Conservation (phyloP, 331 rosid species). For the Pyrus hybrid region DNA sequence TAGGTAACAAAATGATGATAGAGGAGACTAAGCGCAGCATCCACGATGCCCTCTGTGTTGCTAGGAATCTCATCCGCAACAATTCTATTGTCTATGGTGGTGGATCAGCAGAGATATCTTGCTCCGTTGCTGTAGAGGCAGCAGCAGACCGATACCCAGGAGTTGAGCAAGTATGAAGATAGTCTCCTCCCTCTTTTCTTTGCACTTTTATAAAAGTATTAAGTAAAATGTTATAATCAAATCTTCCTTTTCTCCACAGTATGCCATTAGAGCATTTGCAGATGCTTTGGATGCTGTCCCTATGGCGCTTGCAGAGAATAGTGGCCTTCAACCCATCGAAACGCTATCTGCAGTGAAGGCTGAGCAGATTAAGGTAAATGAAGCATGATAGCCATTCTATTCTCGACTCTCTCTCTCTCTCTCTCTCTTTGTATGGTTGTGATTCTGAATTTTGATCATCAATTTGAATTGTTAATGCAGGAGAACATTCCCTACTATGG, state of each 20-base stretch:
- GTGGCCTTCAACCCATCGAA: slow-evolving; percentile 97
- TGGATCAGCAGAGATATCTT: slow-evolving; percentile 89
- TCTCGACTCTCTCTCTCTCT: not conserved
- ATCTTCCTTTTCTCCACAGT: slow-evolving; percentile 40
- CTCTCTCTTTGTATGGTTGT: not conserved
- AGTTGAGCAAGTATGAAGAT: slow-evolving; percentile 73
- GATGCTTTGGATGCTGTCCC: slow-evolving; percentile 89
- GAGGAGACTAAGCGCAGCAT: slow-evolving; percentile 98
- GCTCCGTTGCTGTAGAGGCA: slow-evolving; percentile 85
- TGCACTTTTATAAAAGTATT: not conserved
- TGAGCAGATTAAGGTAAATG: slow-evolving; percentile 80
- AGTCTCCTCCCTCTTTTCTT: not conserved
- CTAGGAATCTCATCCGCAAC: slow-evolving; percentile 96
- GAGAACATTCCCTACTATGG: slow-evolving; percentile 72
- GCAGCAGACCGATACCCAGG: slow-evolving; percentile 92
- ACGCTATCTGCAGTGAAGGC: slow-evolving; percentile 87
- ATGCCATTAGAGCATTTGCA: slow-evolving; percentile 91
- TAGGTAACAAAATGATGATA: slow-evolving; percentile 95
- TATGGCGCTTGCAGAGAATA: slow-evolving; percentile 99
- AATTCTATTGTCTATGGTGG: slow-evolving; percentile 96
- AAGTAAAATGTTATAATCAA: not conserved
- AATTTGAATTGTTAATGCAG: slow-evolving; percentile 30
- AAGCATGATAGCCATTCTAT: not conserved
- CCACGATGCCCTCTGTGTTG: slow-evolving; percentile 93
- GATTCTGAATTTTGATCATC: not conserved